Evolutionary conservation across 805 yeast genomes (phyloP), one percentile per base, ranked within the genome.

Genomic region (Zygotorulaspora chibaensis): DNA sequence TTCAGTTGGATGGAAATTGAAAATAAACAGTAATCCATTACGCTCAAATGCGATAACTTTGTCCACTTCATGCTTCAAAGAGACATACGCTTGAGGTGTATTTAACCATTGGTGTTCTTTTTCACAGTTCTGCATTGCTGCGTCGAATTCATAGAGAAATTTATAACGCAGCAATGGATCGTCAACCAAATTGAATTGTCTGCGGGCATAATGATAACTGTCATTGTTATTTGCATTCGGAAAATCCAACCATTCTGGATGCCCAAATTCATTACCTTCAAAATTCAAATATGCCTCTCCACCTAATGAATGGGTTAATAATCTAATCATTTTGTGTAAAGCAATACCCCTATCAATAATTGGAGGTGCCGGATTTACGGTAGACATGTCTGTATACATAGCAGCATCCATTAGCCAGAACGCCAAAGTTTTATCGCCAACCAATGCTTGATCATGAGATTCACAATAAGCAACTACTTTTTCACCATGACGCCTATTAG

Each of bases 361-460:
- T 3, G 86, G 84, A 1, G 95, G 84, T 42, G 84, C 70, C 43
- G 82, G 86, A 1, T 87, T 70, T 37, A 90, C 61, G 1, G 74
- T 74, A 12, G 95, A 83, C 99, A 91, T 91, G 68, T 89, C 82
- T 29, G 97, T 91, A 67, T 91, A 91, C 98, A 91, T 90, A 55
- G 90, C 96, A 52, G 91, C 89, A 69, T 91, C 99, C 98, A 91
- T 91, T 46, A 91, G 75, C 99, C 99, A 93, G 62, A 91, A 91
- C 0, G 98, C 98, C 48, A 91, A 69, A 2, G 96, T 87, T 65
- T 91, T 91, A 65, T 91, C 99, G 43, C 99, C 99, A 17, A 91
- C 99, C 45, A 91, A 74, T 7, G 98, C 98, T 70, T 91, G 99
- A 64, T 91, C 99, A 62, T 91, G 99, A 12, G 95, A 84, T 68